Conservation (phyloP, 371 early-diverging fungal genomes). For the Mortierella sp. region DNA sequence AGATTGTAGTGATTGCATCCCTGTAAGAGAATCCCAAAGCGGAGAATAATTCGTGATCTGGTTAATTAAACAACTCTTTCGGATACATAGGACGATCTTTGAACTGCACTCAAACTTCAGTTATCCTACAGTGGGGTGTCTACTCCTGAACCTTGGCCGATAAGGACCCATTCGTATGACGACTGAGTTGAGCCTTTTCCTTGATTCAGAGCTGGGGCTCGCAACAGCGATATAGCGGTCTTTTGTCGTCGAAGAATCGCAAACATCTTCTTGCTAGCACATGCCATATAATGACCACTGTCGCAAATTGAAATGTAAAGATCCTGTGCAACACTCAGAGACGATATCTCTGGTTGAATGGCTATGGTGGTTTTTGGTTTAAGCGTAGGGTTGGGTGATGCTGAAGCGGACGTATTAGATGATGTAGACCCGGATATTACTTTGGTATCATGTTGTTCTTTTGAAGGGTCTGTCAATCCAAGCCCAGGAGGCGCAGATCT, state of each 20-base stretch:
- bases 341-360: slow-evolving; percentile 6
- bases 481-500: background rate
- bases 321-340: slow-evolving; percentile 54
- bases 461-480: background rate
- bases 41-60: background rate
- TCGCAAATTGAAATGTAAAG: slow-evolving; percentile 46
- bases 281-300: slow-evolving; percentile 48
- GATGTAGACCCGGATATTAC: background rate
- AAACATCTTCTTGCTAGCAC: slow-evolving; percentile 54
- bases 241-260: slow-evolving; percentile 36
- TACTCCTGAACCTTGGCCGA: slow-evolving; percentile 70
- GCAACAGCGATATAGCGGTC: slow-evolving; percentile 1
- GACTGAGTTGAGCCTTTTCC: slow-evolving; percentile 4
- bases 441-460: background rate
- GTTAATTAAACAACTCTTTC: background rate
- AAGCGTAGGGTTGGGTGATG: slow-evolving; percentile 16
- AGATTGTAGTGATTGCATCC: slow-evolving; percentile 67
- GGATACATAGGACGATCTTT: background rate
- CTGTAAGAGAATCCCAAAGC: slow-evolving; percentile 24
- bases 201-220: background rate
- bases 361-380: background rate
- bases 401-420: slow-evolving; percentile 7
- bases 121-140: slow-evolving; percentile 52
- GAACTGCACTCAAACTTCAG: background rate
- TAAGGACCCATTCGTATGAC: slow-evolving; percentile 38